Conservation (phyloP, 208 protist species). For the Leishmania martiniquensis region DNA sequence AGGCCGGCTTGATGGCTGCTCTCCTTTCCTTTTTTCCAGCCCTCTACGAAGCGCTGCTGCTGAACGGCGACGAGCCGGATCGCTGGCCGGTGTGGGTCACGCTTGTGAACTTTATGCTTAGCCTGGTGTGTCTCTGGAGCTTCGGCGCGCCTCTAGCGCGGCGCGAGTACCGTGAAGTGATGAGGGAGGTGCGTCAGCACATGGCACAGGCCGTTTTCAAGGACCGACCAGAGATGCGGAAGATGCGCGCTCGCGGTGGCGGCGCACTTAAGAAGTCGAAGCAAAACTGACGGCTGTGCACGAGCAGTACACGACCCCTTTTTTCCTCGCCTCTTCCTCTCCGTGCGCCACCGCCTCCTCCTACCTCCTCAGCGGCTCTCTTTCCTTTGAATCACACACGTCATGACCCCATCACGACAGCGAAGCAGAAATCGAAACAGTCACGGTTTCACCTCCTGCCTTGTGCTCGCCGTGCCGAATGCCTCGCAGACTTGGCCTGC, state of each 20-base stretch:
- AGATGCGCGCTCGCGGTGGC: slow-evolving; percentile 19
- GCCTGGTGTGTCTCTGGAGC: slow-evolving; percentile 33
- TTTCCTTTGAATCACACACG: background rate
- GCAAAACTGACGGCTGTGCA: background rate
- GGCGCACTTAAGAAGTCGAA: slow-evolving; percentile 14
- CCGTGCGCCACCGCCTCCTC: background rate
- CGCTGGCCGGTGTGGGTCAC: slow-evolving; percentile 43
- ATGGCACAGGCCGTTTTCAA: slow-evolving; percentile 38
- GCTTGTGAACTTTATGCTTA: slow-evolving; percentile 43
- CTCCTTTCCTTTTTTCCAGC: slow-evolving; percentile 45
- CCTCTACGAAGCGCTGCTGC: slow-evolving; percentile 54
- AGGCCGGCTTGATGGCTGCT: slow-evolving; percentile 29
- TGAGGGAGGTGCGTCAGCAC: slow-evolving; percentile 38
- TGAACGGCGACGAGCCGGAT: slow-evolving; percentile 48
- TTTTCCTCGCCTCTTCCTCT: background rate
- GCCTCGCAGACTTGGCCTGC: background rate
- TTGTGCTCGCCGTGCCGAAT: background rate
- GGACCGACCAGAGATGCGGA: slow-evolving; percentile 39
- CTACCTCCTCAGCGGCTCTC: background rate
- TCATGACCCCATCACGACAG: background rate
- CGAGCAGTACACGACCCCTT: background rate
- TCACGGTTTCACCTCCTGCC: background rate
- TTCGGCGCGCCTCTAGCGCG: slow-evolving; percentile 37
- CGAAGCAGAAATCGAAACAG: background rate
- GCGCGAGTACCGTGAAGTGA: slow-evolving; percentile 38